Conservation (phyloP, 768 basidiomycete species). For the Mycena leptocephala region DNA sequence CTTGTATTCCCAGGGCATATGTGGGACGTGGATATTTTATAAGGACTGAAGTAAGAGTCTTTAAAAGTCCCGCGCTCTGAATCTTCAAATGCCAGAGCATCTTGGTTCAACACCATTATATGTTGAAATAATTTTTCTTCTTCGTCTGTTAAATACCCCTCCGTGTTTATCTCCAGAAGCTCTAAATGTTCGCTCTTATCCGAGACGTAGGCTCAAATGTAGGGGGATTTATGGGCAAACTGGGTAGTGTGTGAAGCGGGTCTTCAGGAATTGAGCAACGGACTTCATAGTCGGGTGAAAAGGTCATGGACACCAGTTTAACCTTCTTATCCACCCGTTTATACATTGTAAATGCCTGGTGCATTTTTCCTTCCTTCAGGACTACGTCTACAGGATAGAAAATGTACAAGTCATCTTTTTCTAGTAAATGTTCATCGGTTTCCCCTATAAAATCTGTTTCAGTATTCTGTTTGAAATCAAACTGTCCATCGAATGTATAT, state of each 20-base stretch:
- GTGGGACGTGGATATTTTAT: too few species aligned
- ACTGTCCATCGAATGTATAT: too few species aligned
- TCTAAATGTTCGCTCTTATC: too few species aligned
- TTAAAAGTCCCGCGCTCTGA: conserved; percentile 37
- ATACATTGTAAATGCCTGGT: conserved; percentile 21
- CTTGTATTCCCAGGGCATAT: too few species aligned
- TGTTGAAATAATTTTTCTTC: conserved; percentile 53
- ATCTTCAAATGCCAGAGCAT: conserved; percentile 53
- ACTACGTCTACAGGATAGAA: not conserved
- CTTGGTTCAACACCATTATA: too few species aligned
- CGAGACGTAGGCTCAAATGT: too few species aligned
- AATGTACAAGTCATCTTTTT: not conserved
- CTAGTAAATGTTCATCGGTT: not conserved
- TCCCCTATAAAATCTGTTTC: too few species aligned
- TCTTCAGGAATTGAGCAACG: conserved; percentile 32
- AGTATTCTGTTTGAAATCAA: too few species aligned
- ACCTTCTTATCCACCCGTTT: conserved; percentile 36
- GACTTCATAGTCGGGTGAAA: conserved; percentile 9
- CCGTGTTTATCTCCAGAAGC: conserved; percentile 40
- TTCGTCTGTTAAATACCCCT: conserved; percentile 52
- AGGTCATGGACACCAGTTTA: conserved; percentile 44
- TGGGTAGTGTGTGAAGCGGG: not conserved
- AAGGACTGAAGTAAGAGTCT: conserved; percentile 46
- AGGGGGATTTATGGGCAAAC: too few species aligned
- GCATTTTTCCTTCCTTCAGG: not conserved